A percentile compares a stretch with the other conserved stretches of the same genome.
Conservation (phyloP, 2,329 filamentous ascomycete species). For the Pseudogymnoascus sp. region DNA sequence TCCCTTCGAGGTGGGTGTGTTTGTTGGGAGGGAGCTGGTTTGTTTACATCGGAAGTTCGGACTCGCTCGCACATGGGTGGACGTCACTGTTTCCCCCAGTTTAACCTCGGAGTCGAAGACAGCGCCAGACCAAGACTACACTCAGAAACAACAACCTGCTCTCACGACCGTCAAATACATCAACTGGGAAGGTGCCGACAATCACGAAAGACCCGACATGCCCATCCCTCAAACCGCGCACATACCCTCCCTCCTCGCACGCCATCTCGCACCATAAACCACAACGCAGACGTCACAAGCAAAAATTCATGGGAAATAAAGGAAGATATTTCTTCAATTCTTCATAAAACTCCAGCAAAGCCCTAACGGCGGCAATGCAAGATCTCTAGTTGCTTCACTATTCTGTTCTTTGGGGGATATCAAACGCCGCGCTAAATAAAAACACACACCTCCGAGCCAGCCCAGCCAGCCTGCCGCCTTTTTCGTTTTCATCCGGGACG, state of each 20-base stretch:
- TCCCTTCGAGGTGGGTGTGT: not conserved
- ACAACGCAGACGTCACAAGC: not conserved
- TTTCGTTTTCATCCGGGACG: not conserved
- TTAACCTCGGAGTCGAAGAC: not conserved
- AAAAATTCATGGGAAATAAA: not conserved
- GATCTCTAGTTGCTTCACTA: not conserved
- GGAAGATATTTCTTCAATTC: not conserved
- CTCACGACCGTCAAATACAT: not conserved
- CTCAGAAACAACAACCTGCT: not conserved
- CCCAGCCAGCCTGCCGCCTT: not conserved
- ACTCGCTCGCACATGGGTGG: not conserved
- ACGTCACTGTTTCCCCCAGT: not conserved
- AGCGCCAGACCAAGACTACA: not conserved
- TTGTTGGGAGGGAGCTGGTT: not conserved
- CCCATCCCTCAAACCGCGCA: not conserved
- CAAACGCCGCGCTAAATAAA: constrained; percentile 6
- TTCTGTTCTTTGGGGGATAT: not conserved
- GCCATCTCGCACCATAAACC: constrained; percentile 5
- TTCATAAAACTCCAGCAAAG: not conserved
- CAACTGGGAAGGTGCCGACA: not conserved
- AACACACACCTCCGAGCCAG: not conserved
- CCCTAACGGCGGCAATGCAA: not conserved
- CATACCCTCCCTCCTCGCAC: not conserved
- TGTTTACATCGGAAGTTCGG: not conserved
- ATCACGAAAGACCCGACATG: not conserved